Conservation (phyloP, 1,284 basidiomycete genomes). For the Lentinula novae-zelandiae region DNA sequence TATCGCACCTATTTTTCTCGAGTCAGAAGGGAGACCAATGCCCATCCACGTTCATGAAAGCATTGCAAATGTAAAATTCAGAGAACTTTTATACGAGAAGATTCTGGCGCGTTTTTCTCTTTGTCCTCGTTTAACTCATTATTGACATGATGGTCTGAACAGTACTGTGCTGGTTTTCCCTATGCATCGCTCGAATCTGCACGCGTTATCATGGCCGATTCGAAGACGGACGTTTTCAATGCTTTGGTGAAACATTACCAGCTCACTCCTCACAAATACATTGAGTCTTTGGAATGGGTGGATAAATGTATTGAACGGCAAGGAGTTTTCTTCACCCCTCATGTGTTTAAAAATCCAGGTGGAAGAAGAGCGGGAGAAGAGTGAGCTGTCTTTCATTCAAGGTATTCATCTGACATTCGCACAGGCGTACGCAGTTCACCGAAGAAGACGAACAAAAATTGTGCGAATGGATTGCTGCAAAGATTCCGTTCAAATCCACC, state of each 20-base stretch:
- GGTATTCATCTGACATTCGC: conserved; percentile 4
- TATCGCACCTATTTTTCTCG: conserved; percentile 70
- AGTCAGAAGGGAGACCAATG: conserved; percentile 50
- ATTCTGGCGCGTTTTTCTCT: conserved; percentile 53
- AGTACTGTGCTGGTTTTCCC: conserved; percentile 79
- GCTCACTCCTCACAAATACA: conserved; percentile 60
- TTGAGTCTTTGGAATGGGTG: conserved; percentile 78
- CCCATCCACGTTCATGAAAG: conserved; percentile 74
- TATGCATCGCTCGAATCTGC: conserved; percentile 61
- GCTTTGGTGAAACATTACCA: conserved; percentile 68
- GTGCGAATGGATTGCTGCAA: conserved; percentile 41
- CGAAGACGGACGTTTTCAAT: conserved; percentile 66
- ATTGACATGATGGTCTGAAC: conserved; percentile 6
- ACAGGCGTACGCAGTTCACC: conserved; percentile 49
- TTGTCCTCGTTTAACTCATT: conserved; percentile 4
- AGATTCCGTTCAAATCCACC: conserved; percentile 13
- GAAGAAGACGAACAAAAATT: conserved; percentile 31
- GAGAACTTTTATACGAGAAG: conserved; percentile 56
- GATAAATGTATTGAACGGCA: conserved; percentile 73
- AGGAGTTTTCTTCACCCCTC: conserved; percentile 58
- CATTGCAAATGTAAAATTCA: conserved; percentile 69
- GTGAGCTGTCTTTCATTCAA: conserved; percentile 37
- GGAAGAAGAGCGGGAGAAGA: conserved; percentile 77
- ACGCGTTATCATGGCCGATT: conserved; percentile 72
- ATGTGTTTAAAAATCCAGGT: conserved; percentile 77